Evolutionary conservation across 768 basidiomycete species (phyloP).

Genomic region (Termitomyces sp.): DNA sequence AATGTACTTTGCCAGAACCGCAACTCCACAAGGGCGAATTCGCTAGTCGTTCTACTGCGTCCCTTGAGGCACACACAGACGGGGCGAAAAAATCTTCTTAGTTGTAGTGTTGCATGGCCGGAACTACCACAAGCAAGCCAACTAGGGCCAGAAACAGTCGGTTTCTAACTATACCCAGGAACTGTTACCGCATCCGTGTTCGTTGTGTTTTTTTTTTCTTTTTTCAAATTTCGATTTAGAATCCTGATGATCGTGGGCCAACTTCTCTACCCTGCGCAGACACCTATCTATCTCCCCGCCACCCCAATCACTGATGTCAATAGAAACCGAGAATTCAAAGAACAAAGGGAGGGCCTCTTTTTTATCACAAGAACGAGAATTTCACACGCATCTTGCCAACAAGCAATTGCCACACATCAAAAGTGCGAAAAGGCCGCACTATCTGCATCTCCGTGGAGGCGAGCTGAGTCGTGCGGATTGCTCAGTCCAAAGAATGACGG

Average conservation of each 20-base stretch:
- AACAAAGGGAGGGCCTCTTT: neutral
- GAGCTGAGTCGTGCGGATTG: neutral
- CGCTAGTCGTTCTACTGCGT: neutral
- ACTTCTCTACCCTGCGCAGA: neutral
- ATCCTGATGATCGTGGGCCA: neutral
- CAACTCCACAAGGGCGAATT: neutral
- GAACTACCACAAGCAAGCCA: neutral
- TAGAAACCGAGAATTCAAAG: neutral
- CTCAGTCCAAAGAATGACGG: neutral
- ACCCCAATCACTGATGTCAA: neutral
- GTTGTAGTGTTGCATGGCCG: too few relatives aligned
- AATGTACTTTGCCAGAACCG: neutral
- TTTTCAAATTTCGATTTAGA: neutral
- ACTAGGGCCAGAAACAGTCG: neutral
- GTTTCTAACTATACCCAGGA: neutral
- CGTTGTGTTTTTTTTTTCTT: neutral
- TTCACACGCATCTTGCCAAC: neutral
- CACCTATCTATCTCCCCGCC: neutral
- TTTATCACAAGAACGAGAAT: neutral
- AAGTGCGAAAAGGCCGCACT: neutral
- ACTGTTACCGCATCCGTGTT: neutral
- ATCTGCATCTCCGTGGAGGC: neutral
- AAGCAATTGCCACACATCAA: neutral
- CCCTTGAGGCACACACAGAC: slow-evolving; percentile 9
- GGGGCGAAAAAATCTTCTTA: neutral